Conservation (phyloP, 1,139 yeast genomes). For the Sugiyamaella xylanicola region DNA sequence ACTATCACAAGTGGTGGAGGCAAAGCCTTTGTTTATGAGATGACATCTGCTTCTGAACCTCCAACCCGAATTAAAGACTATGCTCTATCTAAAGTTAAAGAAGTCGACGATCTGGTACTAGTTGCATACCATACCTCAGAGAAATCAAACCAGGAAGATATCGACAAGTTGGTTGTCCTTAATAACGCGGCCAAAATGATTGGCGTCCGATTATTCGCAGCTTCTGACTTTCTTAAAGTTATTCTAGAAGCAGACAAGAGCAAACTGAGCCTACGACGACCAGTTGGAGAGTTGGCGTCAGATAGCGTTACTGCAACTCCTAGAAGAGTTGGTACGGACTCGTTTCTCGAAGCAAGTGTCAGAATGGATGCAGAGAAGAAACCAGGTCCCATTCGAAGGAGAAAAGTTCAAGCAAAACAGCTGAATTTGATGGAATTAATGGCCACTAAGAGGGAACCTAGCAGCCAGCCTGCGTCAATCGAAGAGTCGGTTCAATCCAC, state of each 20-base stretch:
- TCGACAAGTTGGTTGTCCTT: constrained; percentile 20
- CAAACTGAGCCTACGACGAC: neutral
- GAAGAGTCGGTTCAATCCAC: too few relatives aligned
- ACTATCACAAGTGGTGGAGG: constrained; percentile 35
- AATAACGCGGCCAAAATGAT: constrained; percentile 26
- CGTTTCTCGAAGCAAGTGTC: constrained; percentile 17
- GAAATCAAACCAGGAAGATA: constrained; percentile 6
- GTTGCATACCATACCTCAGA: constrained; percentile 6
- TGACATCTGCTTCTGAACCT: constrained; percentile 2
- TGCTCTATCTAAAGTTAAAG: constrained; percentile 5
- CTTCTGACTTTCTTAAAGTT: constrained; percentile 23
- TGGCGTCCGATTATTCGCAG: constrained; percentile 23
- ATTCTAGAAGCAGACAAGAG: constrained; percentile 20
- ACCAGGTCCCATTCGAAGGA: constrained; percentile 3
- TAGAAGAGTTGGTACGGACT: neutral
- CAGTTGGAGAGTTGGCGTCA: neutral
- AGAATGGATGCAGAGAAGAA: neutral
- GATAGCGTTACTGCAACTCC: neutral
- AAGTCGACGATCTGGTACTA: constrained; percentile 4
- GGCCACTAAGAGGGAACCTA: constrained; percentile 3
- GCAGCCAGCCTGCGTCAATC: neutral
- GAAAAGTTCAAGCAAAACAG: constrained; percentile 15
- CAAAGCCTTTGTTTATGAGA: constrained; percentile 14
- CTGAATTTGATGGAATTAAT: constrained; percentile 17
- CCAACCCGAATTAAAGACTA: constrained; percentile 4